Evolutionary conservation across 2,329 filamentous ascomycete species (phyloP).

Genomic region (Calonectria leucothoes): DNA sequence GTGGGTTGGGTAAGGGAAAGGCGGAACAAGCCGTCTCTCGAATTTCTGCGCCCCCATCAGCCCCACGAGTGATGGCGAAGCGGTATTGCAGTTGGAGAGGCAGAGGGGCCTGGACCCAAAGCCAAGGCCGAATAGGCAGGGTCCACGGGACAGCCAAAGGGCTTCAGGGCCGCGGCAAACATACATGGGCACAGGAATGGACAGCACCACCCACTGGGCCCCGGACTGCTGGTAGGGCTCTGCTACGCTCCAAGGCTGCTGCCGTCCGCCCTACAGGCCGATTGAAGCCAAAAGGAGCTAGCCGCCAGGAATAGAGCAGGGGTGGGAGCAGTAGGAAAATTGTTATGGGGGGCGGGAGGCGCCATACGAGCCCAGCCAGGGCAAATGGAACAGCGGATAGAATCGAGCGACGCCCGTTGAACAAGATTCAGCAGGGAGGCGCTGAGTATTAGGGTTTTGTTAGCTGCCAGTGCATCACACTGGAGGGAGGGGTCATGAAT

Average conservation of each 20-base stretch:
- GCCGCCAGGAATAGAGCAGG: conserved; percentile 23
- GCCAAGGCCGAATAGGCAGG: conserved; percentile 11
- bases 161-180: neutral
- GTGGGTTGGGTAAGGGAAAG: conserved; percentile 38
- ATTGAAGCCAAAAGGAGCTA: conserved; percentile 26
- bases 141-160: conserved; percentile 20
- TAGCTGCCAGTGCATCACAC: neutral
- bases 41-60: conserved; percentile 12
- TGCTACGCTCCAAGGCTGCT: conserved; percentile 23
- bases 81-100: conserved; percentile 24
- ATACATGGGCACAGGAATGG: conserved; percentile 18
- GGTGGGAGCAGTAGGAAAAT: neutral
- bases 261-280: conserved; percentile 22
- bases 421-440: conserved; percentile 8
- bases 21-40: conserved; percentile 13
- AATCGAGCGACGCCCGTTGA: conserved; percentile 7
- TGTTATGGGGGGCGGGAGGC: neutral
- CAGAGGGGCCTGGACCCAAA: conserved; percentile 20
- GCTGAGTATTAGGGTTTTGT: conserved; percentile 1
- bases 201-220: conserved; percentile 17
- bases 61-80: conserved; percentile 36
- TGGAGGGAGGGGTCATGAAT: neutral
- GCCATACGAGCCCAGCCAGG: conserved; percentile 1
- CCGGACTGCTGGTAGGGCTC: conserved; percentile 27
- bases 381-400: conserved; percentile 7